Base-by-base conservation (phyloP, 495 filamentous ascomycete genomes). In the Clohesyomyces aquaticus region DNA sequence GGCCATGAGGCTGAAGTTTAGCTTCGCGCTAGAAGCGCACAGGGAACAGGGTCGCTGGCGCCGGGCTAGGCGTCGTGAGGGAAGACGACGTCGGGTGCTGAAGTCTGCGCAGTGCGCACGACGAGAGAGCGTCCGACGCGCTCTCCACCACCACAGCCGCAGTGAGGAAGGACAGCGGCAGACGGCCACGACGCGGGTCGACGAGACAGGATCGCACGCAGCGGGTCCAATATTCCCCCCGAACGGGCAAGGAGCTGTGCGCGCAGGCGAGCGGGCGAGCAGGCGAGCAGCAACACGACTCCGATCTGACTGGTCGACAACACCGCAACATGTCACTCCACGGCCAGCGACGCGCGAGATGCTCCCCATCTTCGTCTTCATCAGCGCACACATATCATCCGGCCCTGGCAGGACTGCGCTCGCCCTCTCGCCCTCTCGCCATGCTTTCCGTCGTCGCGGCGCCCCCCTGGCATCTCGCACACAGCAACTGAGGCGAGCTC, bases 1-100 rank as follows among this genome's bases (percentile, higher is more conserved):
- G 43, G n/a, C n/a, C 12, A 59, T 63, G 60, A 63, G 60, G 60
- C 60, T 63, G 51, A 63, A 25, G 23, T 32, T 18, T 54, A 45
- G 42, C 19, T 23, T n/a, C 25, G 28, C 60, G 60, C 60, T 63
- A 63, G 60, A 57, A 50, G 47, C 32, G 14, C n/a, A 22, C 52
- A 55, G 52, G 52, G 52, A 55, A 55, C 52, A 41, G 52, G 52
- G 28, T 22, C 29, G 16, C 12, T 16, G 3, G 48, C 26, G 29
- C 23, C 35, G 29, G 52, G 52, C 27, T 42, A 55, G 35, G 26
- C 43, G n/a, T n/a, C n/a, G n/a, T n/a, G n/a, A n/a, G n/a, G n/a
- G n/a, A n/a, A n/a, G n/a, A n/a, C n/a, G n/a, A n/a, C n/a, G n/a
- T n/a, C n/a, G n/a, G n/a, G n/a, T n/a, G n/a, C n/a, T n/a, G n/a